Evolutionary conservation across 2,329 filamentous ascomycete genomes (phyloP).

Genomic region (Aspergillus sp.): DNA sequence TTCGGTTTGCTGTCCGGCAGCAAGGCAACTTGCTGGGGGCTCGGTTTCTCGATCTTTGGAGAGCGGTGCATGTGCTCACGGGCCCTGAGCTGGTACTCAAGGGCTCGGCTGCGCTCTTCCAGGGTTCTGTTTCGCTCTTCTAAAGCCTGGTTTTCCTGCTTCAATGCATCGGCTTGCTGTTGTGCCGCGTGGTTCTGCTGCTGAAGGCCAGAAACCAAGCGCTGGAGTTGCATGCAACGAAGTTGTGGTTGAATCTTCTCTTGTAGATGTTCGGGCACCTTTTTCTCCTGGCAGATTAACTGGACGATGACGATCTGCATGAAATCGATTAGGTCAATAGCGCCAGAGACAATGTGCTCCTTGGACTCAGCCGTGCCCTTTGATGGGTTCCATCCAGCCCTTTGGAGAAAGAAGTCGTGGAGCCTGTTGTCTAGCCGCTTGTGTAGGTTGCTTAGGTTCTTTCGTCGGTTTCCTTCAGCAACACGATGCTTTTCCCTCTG

Average conservation of each 20-base stretch:
- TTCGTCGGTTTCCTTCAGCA: slow-evolving; percentile 41
- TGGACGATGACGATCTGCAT: slow-evolving; percentile 38
- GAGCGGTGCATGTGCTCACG: slow-evolving; percentile 41
- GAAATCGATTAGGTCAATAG: slow-evolving; percentile 40
- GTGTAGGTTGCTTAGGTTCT: slow-evolving; percentile 41
- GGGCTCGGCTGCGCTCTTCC: slow-evolving; percentile 35
- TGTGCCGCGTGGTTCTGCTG: slow-evolving; percentile 37
- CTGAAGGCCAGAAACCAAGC: slow-evolving; percentile 34
- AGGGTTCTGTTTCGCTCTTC: slow-evolving; percentile 37
- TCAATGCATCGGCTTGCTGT: slow-evolving; percentile 34
- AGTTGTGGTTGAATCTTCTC: slow-evolving; percentile 40
- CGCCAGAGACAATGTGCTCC: slow-evolving; percentile 41
- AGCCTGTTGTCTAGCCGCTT: slow-evolving; percentile 39
- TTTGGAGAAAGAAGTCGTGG: slow-evolving; percentile 40
- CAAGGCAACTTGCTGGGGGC: slow-evolving; percentile 25
- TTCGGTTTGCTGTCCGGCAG: slow-evolving; percentile 31
- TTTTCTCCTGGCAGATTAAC: slow-evolving; percentile 35
- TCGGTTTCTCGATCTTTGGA: slow-evolving; percentile 32
- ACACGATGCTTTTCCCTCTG: slow-evolving; percentile 43
- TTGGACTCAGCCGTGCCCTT: slow-evolving; percentile 43
- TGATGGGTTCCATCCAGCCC: slow-evolving; percentile 41
- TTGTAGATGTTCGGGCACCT: slow-evolving; percentile 35
- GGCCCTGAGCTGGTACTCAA: slow-evolving; percentile 39
- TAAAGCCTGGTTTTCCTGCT: slow-evolving; percentile 37
- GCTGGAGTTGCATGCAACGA: slow-evolving; percentile 41